A percentile compares a stretch with the other conserved stretches of the same genome.
These are phyloP conservation scores for Tuber microsphaerosporum DNA, from an alignment of 495 filamentous ascomycete species.

Conservation along the genomic window DNA sequence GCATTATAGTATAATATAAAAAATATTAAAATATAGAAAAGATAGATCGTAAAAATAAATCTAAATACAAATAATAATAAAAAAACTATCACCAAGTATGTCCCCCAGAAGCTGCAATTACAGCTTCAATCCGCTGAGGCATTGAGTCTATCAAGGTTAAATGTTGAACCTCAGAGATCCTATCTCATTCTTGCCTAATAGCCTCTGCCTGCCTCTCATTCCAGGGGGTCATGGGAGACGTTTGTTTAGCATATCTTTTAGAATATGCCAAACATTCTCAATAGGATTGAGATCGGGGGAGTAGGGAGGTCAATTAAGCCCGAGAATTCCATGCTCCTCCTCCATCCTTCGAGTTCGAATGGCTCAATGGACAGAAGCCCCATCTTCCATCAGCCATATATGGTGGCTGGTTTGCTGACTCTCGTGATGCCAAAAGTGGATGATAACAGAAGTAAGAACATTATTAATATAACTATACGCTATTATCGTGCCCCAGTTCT, in stretches of 20 bases:
- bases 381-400: constrained; percentile 18
- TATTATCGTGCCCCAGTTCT: constrained; percentile 10
- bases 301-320: constrained; percentile 6
- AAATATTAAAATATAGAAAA: too few relatives aligned
- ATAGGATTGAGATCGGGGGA: too few relatives aligned
- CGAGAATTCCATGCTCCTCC: constrained; percentile 3
- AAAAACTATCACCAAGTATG: neutral
- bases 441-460: constrained; percentile 9
- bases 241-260: constrained; percentile 17
- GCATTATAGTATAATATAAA: too few relatives aligned
- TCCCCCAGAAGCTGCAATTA: too few relatives aligned
- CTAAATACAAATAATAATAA: too few relatives aligned
- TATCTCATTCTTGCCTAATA: constrained; percentile 16
- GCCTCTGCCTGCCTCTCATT: neutral
- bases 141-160: constrained; percentile 16
- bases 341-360: neutral
- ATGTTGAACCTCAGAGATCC: constrained; percentile 10
- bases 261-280: too few relatives aligned
- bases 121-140: constrained; percentile 6
- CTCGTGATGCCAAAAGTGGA: constrained; percentile 17
- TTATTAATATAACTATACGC: constrained; percentile 10
- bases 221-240: neutral
- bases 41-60: too few relatives aligned
- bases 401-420: neutral
- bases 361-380: neutral